Conservation (phyloP, 441 rosid species). For the Hura crepitans region DNA sequence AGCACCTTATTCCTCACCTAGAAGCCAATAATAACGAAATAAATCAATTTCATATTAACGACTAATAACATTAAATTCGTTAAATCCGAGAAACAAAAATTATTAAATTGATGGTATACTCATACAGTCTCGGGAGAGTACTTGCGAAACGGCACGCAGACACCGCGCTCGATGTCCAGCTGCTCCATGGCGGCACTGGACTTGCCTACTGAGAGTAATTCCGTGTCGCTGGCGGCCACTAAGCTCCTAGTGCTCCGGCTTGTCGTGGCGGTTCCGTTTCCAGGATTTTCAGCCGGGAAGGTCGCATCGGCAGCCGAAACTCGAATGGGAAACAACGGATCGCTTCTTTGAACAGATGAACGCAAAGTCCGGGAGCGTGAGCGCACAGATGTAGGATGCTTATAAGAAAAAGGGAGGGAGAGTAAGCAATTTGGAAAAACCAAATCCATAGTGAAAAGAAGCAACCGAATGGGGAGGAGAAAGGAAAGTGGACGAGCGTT, state of each 20-base stretch:
- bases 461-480: not conserved
- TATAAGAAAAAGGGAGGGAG: conserved; percentile 18
- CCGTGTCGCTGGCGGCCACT: not conserved
- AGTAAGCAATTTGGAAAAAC: conserved; percentile 30
- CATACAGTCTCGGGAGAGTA: conserved; percentile 87
- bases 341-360: conserved; percentile 20
- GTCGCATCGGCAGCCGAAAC: conserved; percentile 21
- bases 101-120: conserved; percentile 21
- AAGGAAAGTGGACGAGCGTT: not conserved
- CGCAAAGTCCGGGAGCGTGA: conserved; percentile 1
- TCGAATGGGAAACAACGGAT: conserved; percentile 22
- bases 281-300: conserved; percentile 23
- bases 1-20: conserved; percentile 81
- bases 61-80: not conserved
- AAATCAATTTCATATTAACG: not conserved
- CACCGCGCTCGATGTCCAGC: conserved; percentile 94
- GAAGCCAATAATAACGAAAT: conserved; percentile 7
- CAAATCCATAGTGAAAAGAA: conserved; percentile 34
- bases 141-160: conserved; percentile 93
- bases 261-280: conserved; percentile 15
- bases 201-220: conserved; percentile 22
- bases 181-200: conserved; percentile 74
- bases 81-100: not conserved
- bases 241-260: conserved; percentile 11
- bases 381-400: conserved; percentile 18